Evolutionary conservation across 1,139 yeast species (phyloP).

Genomic region (Lodderomyces metapsilosis): DNA sequence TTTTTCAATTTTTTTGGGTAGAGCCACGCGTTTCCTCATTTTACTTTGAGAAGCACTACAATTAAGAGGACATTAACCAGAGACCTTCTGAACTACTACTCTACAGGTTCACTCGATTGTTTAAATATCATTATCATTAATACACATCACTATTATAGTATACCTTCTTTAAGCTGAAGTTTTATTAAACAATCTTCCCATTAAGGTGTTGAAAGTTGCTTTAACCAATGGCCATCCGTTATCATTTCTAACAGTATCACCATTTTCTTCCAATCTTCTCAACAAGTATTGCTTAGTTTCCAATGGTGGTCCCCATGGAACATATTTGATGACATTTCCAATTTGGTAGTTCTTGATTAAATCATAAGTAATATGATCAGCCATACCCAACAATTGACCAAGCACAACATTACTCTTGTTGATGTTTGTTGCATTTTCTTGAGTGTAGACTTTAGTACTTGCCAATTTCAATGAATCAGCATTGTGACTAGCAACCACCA

Average conservation of each 20-base stretch:
- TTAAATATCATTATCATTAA: slow-evolving; percentile 1
- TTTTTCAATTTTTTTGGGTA: neutral
- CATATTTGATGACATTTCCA: slow-evolving; percentile 84
- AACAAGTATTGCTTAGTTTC: slow-evolving; percentile 90
- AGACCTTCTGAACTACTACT: no score
- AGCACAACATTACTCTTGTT: slow-evolving; percentile 69
- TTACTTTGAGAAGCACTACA: no score
- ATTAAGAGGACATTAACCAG: no score
- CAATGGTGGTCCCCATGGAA: slow-evolving; percentile 97
- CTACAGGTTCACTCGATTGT: no score
- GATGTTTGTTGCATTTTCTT: slow-evolving; percentile 22
- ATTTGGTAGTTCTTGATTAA: slow-evolving; percentile 63
- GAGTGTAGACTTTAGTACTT: slow-evolving; percentile 49
- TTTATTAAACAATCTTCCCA: slow-evolving; percentile 39
- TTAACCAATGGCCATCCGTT: slow-evolving; percentile 78
- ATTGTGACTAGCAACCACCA: slow-evolving; percentile 93
- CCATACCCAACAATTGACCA: slow-evolving; percentile 95
- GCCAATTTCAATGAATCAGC: slow-evolving; percentile 74
- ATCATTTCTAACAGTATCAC: slow-evolving; percentile 89
- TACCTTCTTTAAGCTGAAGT: no score
- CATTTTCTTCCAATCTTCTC: slow-evolving; percentile 94
- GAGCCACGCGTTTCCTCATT: neutral
- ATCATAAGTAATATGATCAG: slow-evolving; percentile 81
- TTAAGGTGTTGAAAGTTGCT: slow-evolving; percentile 49
- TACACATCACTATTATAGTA: no score